These are phyloP conservation scores for Kewa caespitosa DNA, from an alignment of 179 eudicot genomes.

Conservation along the genomic window DNA sequence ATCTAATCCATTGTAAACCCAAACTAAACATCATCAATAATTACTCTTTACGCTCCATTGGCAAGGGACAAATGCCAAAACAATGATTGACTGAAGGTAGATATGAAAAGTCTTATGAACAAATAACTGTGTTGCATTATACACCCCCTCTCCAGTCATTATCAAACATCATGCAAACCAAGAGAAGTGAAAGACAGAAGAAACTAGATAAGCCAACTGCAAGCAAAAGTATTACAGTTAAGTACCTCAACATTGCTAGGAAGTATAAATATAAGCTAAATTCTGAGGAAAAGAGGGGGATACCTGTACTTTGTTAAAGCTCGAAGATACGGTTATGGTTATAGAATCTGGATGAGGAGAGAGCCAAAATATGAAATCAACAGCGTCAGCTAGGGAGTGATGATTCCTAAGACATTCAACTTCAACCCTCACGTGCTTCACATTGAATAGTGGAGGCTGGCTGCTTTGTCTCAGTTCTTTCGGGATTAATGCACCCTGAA, in stretches of 20 bases:
- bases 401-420: neutral
- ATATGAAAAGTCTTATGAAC: too few species aligned
- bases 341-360: neutral
- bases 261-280: neutral
- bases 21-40: too few species aligned
- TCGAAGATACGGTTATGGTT: neutral
- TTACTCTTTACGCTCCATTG: too few species aligned
- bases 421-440: conserved; percentile 1
- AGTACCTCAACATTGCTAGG: neutral
- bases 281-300: neutral
- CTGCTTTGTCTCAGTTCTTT: neutral
- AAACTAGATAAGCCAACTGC: too few species aligned
- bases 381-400: neutral
- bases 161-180: too few species aligned
- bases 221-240: neutral
- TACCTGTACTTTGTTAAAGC: neutral
- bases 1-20: too few species aligned
- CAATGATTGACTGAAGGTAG: too few species aligned
- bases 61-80: too few species aligned
- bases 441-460: neutral
- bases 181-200: too few species aligned
- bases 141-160: too few species aligned
- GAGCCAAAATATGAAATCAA: conserved; percentile 1
- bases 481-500: neutral
- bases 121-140: too few species aligned